Evolutionary conservation across 1,139 yeast species (phyloP).

Genomic region (Hanseniaspora uvarum): DNA sequence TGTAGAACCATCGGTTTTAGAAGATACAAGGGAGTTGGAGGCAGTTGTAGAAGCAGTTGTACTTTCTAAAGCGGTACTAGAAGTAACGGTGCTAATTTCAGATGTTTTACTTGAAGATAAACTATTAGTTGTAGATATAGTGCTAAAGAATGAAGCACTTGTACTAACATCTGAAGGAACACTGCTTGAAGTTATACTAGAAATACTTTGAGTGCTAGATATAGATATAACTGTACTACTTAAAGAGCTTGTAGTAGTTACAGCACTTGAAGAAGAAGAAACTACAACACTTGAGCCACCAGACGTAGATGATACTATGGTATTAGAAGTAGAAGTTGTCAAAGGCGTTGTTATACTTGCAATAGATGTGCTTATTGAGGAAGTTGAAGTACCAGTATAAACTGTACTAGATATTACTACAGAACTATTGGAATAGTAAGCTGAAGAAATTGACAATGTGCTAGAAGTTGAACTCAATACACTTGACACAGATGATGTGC

Average conservation of each 20-base stretch:
- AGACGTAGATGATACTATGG: background rate
- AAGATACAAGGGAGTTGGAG: background rate
- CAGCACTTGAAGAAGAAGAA: background rate
- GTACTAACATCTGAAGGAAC: background rate
- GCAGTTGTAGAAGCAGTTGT: background rate
- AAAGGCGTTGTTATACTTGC: background rate
- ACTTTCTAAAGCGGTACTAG: background rate
- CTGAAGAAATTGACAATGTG: background rate
- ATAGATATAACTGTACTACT: background rate
- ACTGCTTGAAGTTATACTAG: background rate
- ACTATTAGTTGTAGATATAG: background rate
- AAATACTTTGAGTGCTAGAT: background rate
- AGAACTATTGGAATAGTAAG: background rate
- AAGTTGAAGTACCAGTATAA: background rate
- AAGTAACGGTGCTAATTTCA: background rate
- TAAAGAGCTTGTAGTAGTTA: background rate
- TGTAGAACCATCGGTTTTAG: background rate
- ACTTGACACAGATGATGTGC: too few species aligned
- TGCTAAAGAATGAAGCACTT: background rate
- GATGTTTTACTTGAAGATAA: background rate
- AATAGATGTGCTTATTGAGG: background rate
- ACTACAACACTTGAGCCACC: background rate
- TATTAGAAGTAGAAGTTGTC: background rate
- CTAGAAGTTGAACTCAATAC: background rate
- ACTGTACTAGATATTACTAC: background rate